phyloP scores from a whole-genome alignment of 768 basidiomycete genomes.

The Hemileccinum impolitum region DNA sequence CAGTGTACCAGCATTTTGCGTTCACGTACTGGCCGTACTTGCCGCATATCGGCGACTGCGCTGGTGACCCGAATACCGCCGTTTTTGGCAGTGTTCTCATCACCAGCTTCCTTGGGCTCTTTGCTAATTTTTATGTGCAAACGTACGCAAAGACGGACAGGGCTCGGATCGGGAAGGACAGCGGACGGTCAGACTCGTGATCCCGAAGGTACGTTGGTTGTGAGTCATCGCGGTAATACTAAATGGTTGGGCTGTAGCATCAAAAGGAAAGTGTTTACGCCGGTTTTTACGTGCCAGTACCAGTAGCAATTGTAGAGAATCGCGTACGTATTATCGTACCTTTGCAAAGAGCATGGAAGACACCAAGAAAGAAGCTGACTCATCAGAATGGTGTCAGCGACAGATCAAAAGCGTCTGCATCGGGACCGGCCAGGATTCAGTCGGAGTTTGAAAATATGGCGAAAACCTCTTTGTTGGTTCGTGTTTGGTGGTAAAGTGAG shows the following conservation, averaged over 20 bases:
- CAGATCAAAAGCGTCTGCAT: neutral
- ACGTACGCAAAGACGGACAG: conserved; percentile 15
- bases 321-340: neutral
- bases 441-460: conserved; percentile 21
- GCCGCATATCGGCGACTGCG: conserved; percentile 27
- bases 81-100: conserved; percentile 16
- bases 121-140: conserved; percentile 24
- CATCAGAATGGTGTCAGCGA: no score
- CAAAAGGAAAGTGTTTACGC: no score
- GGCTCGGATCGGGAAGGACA: neutral
- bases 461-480: conserved; percentile 27
- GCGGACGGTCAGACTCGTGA: neutral
- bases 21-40: conserved; percentile 24
- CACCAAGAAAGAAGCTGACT: no score
- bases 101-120: conserved; percentile 21
- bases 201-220: conserved; percentile 1
- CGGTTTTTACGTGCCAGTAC: no score
- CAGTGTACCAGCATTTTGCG: conserved; percentile 26
- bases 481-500: conserved; percentile 24
- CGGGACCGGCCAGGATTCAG: conserved; percentile 3
- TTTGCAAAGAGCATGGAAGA: neutral
- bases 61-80: conserved; percentile 18
- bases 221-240: neutral
- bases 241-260: no score
- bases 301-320: neutral